phyloP scores from a whole-genome alignment of 2,329 filamentous ascomycete species.

The Trichoderma simmonsii region DNA sequence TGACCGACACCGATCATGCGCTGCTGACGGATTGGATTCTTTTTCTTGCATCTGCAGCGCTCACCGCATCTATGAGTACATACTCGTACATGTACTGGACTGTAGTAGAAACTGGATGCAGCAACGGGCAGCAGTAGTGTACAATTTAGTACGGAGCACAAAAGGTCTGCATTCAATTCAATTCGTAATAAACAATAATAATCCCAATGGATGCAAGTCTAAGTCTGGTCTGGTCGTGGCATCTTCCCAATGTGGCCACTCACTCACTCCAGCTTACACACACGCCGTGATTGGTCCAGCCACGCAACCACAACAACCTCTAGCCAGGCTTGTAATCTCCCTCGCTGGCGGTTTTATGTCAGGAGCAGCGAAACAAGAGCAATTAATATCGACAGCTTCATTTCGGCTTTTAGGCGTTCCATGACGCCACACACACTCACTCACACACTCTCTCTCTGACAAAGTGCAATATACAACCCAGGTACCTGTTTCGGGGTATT shows the following conservation, averaged over 20 bases:
- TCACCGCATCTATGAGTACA: neutral
- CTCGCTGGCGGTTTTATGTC: neutral
- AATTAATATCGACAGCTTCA: neutral
- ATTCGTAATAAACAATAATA: neutral
- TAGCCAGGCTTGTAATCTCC: neutral
- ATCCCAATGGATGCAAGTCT: neutral
- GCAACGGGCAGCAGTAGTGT: neutral
- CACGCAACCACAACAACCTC: neutral
- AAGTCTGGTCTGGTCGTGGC: neutral
- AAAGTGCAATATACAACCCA: neutral
- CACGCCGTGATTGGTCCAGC: neutral
- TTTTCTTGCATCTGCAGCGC: neutral
- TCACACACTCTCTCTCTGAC: neutral
- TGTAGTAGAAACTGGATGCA: neutral
- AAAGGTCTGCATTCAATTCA: neutral
- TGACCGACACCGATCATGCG: neutral
- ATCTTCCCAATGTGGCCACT: neutral
- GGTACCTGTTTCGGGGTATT: neutral
- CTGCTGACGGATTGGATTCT: neutral
- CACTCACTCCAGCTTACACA: neutral
- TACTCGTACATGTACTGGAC: neutral
- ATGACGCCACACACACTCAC: neutral
- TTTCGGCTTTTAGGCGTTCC: slow-evolving; percentile 1
- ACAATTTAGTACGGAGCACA: neutral
- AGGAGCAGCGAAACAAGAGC: slow-evolving; percentile 10